phyloP scores from a whole-genome alignment of 1,284 basidiomycete genomes.

The Fomitopsis betulina region DNA sequence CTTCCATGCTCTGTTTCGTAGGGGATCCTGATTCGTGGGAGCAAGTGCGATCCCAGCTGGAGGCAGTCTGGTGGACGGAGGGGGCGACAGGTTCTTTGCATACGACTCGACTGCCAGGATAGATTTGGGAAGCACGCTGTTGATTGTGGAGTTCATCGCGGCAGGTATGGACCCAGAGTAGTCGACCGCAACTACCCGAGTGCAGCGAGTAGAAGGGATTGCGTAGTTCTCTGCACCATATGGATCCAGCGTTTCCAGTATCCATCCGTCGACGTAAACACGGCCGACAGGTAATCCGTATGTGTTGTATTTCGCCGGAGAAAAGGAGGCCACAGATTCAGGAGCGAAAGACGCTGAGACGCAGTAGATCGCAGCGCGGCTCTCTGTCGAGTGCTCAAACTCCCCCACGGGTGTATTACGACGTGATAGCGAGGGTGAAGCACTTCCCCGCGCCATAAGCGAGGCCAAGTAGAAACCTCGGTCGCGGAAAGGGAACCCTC shows the following conservation, averaged over 20 bases:
- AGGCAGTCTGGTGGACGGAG: constrained; percentile 67
- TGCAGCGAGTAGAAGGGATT: constrained; percentile 92
- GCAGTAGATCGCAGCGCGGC: constrained; percentile 62
- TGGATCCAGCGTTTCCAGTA: constrained; percentile 94
- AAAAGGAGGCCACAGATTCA: constrained; percentile 52
- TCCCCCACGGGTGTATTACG: constrained; percentile 19
- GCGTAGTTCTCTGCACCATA: constrained; percentile 94
- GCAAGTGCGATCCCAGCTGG: constrained; percentile 51
- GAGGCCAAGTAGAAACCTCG: constrained; percentile 83
- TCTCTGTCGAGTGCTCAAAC: constrained; percentile 28
- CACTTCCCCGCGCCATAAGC: constrained; percentile 60
- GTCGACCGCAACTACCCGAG: constrained; percentile 85
- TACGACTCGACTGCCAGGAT: constrained; percentile 70
- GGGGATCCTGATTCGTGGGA: constrained; percentile 44
- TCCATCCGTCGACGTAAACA: constrained; percentile 92
- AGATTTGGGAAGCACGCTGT: constrained; percentile 66
- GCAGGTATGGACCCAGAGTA: constrained; percentile 85
- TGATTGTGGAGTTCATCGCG: constrained; percentile 86
- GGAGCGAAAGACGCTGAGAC: constrained; percentile 76
- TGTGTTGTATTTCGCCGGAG: constrained; percentile 74
- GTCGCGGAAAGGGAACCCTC: constrained; percentile 89
- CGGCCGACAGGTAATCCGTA: constrained; percentile 74
- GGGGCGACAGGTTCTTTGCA: constrained; percentile 56
- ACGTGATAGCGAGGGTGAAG: constrained; percentile 30
- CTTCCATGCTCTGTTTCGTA: constrained; percentile 43